Evolutionary conservation across 1,139 yeast species (phyloP), one percentile per base, ranked within the genome.

Genomic region (Lodderomyces elongisporus): DNA sequence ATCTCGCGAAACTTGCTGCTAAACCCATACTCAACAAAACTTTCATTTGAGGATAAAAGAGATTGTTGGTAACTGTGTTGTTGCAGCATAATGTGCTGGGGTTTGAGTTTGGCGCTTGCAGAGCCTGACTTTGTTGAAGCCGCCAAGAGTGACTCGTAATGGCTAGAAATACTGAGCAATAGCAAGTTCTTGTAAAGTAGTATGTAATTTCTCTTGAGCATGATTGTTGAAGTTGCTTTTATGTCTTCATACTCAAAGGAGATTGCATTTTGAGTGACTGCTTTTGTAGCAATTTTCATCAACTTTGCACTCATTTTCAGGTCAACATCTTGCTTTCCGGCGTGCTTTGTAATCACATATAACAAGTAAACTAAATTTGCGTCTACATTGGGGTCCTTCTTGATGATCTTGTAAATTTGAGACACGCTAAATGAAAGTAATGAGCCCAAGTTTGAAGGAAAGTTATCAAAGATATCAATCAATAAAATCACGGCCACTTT

Each of bases 41-140:
- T 65, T 29, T 64, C 69, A 39, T 64, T 51, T 1, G 61, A 36
- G 2, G 48, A 31, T 30, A 68, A 49, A 14, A 68, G 40, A 25
- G 45, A 42, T 9, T 39, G 34, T 46, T 68, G 74, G 40, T 53
- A 66, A 37, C 51, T 63, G 40, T 65, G 57, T 39, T 68, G 74
- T 31, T 58, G 68, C 7, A 52, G 35, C 72, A 67, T 66, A 21
- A 68, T 54, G 0, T 62, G 45, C 33, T 68, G 74, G 0, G 74
- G 73, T 34, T 66, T 66, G 54, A 64, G 41, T 42, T 66, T 66
- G 4, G 70, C 59, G 3, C 68, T 65, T 1, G 65, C 54, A 0
- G 66, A 53, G 6, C 60, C 44, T 4, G 67, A 54, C 0, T 70
- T 56, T 2, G 71, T 57, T 3, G 70, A 63, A 9, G 53, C 42